phyloP scores from a whole-genome alignment of 2,329 filamentous ascomycete genomes.

The Botrytis tulipae region DNA sequence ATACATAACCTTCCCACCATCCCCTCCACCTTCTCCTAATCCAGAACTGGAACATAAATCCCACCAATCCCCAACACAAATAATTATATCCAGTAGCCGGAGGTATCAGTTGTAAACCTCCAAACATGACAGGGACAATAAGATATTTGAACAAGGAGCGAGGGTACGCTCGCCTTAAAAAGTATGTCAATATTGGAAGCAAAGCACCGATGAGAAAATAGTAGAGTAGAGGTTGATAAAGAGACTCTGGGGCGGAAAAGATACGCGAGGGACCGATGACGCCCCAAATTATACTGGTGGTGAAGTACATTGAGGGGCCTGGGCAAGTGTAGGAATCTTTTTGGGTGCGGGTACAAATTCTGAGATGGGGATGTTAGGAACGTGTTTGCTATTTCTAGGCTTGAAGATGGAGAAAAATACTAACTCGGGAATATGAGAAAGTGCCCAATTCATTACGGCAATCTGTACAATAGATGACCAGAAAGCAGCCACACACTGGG shows the following conservation, averaged over 20 bases:
- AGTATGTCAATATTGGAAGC: conserved; percentile 59
- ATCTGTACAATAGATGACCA: conserved; percentile 59
- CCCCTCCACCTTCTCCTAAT: conserved; percentile 40
- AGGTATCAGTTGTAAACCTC: conserved; percentile 60
- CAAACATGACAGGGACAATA: conserved; percentile 67
- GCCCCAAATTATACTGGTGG: conserved; percentile 55
- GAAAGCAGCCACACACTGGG: conserved; percentile 56
- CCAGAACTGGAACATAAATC: conserved; percentile 62
- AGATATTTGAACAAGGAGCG: conserved; percentile 63
- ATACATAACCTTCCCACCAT: conserved; percentile 69
- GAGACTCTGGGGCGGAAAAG: conserved; percentile 46
- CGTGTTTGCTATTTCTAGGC: conserved; percentile 60
- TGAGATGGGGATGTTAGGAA: conserved; percentile 61
- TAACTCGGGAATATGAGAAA: conserved; percentile 55
- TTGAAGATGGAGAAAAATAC: not conserved
- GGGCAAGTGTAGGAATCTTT: conserved; percentile 48
- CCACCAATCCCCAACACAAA: conserved; percentile 48
- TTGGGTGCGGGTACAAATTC: conserved; percentile 62
- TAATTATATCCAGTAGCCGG: conserved; percentile 61
- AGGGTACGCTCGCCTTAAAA: conserved; percentile 56
- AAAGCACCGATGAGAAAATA: conserved; percentile 53
- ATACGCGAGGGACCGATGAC: conserved; percentile 46
- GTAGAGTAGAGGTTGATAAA: conserved; percentile 48
- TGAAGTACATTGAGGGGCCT: conserved; percentile 51
- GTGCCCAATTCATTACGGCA: conserved; percentile 58